Evolutionary conservation across 805 yeast species (phyloP), one percentile per base, ranked within the genome.

Genomic region (Yarrowia porcina): DNA sequence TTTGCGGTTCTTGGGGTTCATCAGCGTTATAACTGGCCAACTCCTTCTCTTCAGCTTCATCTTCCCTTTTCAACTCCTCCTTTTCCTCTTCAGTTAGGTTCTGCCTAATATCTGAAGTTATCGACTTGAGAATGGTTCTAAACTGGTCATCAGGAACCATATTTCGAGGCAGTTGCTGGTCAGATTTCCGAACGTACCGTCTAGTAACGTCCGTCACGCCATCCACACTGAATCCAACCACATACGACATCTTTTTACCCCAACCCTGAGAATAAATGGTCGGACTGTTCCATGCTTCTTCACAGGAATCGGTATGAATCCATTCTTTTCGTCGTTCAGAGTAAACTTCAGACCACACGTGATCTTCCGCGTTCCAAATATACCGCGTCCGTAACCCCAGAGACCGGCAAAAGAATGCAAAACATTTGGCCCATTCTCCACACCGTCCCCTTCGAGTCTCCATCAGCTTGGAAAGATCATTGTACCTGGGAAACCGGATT

Each of bases 291-390:
- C 80, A 90, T 0, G 92, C 85, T 52, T 84, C 86, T 68, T 92
- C 98, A 72, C 98, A 93, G 9, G 90, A 83, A 69, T 92, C 98
- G 15, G 89, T 76, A 73, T 93, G 98, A 18, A 92, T 79, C 97
- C 98, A 93, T 62, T 90, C 74, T 45, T 80, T 73, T 66, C 82
- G 76, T 20, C 75, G 69, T 0, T 69, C 72, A 1, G 96, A 88
- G 71, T 83, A 92, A 68, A 88, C 87, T 70, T 93, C 98, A 69
- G 96, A 88, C 98, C 98, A 93, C 3, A 90, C 97, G 72, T 93
- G 98, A 72, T 93, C 98, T 71, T 93, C 98, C 8, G 82, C 77
- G 72, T 90, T 91, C 96, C 96, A 89, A 1, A 92, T 76, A 69
- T 87, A 91, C 59, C 98, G 75, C 0, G 83, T 82, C 27, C 83